Evolutionary conservation across 2,329 filamentous ascomycete species (phyloP).

Genomic region (Botrytis sinoallii): DNA sequence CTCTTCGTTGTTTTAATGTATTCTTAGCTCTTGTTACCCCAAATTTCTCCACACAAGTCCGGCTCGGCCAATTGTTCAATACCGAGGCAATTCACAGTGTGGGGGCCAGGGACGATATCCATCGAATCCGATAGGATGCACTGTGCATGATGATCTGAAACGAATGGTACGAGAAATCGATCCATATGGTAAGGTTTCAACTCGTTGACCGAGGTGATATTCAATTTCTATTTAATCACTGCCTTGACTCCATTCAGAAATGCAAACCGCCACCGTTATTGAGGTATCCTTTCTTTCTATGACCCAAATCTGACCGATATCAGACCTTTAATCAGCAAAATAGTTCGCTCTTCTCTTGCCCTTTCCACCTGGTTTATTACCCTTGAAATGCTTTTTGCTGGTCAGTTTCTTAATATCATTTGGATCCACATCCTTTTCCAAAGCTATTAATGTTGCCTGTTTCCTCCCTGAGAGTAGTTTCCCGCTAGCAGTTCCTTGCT

Average conservation of each 20-base stretch:
- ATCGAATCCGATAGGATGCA: not conserved
- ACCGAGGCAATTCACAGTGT: constrained; percentile 26
- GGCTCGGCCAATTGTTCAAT: constrained; percentile 20
- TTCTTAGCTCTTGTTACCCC: constrained; percentile 14
- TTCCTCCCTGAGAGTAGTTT: constrained; percentile 83
- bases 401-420: constrained; percentile 64
- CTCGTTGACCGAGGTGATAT: not conserved
- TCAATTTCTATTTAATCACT: constrained; percentile 9
- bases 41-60: constrained; percentile 27
- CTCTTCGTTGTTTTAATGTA: not conserved
- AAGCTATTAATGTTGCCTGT: constrained; percentile 71
- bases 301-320: constrained; percentile 14
- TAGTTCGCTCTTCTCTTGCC: constrained; percentile 40
- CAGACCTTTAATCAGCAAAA: constrained; percentile 34
- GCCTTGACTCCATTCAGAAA: constrained; percentile 12
- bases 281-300: constrained; percentile 19
- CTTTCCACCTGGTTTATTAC: constrained; percentile 58
- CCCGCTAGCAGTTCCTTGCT: constrained; percentile 63
- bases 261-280: constrained; percentile 11
- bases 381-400: constrained; percentile 94
- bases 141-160: not conserved
- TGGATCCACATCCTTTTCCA: constrained; percentile 82
- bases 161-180: not conserved
- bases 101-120: not conserved
- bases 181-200: not conserved